Percentiles rank a stretch among this genome's conserved stretches.
Conservation (phyloP, 306 rosid species). For the Citrullus amarus region DNA sequence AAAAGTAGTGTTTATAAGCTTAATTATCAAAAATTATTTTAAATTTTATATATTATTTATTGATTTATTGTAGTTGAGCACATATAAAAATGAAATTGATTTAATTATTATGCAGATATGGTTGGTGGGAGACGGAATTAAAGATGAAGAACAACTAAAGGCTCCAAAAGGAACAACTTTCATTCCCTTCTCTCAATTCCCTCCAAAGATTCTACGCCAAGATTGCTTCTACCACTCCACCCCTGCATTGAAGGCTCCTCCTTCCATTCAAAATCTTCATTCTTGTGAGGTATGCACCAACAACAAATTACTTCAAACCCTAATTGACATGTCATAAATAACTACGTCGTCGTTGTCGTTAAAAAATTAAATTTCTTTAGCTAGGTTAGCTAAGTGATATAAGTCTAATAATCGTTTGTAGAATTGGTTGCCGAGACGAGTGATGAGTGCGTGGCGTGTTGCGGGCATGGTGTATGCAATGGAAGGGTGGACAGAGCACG, state of each 20-base stretch:
- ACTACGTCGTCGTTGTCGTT: background rate
- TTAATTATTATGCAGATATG: constrained; percentile 28
- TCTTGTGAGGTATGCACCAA: constrained; percentile 59
- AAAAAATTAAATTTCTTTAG: background rate
- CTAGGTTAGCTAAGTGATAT: background rate
- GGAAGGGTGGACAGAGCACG: constrained; percentile 56
- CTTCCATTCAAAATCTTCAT: constrained; percentile 38
- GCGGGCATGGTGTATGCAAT: constrained; percentile 62
- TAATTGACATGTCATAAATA: background rate
- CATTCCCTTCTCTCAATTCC: constrained; percentile 61
- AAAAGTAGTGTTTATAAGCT: no score
- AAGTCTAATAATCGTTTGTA: background rate
- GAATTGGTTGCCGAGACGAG: constrained; percentile 73
- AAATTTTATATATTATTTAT: no score
- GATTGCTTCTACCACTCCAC: constrained; percentile 60
- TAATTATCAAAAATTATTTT: no score
- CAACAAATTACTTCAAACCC: background rate
- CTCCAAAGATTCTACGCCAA: constrained; percentile 45
- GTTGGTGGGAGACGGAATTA: constrained; percentile 54
- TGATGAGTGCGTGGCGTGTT: constrained; percentile 69
- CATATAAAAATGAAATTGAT: background rate
- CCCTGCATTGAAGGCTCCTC: constrained; percentile 61
- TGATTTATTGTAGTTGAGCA: no score
- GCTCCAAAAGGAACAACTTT: constrained; percentile 65
- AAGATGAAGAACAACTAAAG: constrained; percentile 36